Base-by-base conservation (phyloP, 768 basidiomycete species). In the Boletus barrowsii region DNA sequence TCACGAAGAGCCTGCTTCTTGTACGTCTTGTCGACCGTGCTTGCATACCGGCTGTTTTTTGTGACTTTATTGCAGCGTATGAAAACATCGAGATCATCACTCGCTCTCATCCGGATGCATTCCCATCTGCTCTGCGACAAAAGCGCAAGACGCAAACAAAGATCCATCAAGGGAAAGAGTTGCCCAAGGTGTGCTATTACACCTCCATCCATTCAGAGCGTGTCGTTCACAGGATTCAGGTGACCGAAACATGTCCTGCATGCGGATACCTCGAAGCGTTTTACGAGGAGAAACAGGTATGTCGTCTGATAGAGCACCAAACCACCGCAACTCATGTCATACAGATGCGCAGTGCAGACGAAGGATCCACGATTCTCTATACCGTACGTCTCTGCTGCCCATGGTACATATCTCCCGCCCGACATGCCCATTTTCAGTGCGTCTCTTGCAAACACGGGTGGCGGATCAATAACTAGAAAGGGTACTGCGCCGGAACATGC, bases 331-430 rank as follows among this genome's bases (percentile, higher is more conserved):
- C 32, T 48, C 22, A 53, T 26, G 32, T 49, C 48, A 30, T 42
- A 39, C 68, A 91, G 89, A 75, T 90, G 68, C 83, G 93, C 47
- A 90, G 91, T 60, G 94, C 92, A 37, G 94, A 96, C 71, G 94
- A 96, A 77, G 94, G 94, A 4, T 90, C 91, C 32, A 97, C 93
- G 13, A 86, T 95, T 63, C 86, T 96, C 69, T 97, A 95, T 71
- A 92, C 87, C n/a, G 93, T 93, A 67, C 56, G 88, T 77, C 32
- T 57, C 46, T 15, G n/a, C 33, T 14, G 5, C 42, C 14, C 53
- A n/a, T 24, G 45, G 41, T 30, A 46, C 47, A 36, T 30, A 17
- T 30, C 24, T 0, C 55, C 24, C 22, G 6, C 41, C 47, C 59
- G 60, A 65, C 24, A 20, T n/a, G 24, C 56, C 53, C 35, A 9